Evolutionary conservation across 176 grass and related monocot species (phyloP), one percentile per base, ranked within the genome.

Genomic region (Calamus simplicifolius): DNA sequence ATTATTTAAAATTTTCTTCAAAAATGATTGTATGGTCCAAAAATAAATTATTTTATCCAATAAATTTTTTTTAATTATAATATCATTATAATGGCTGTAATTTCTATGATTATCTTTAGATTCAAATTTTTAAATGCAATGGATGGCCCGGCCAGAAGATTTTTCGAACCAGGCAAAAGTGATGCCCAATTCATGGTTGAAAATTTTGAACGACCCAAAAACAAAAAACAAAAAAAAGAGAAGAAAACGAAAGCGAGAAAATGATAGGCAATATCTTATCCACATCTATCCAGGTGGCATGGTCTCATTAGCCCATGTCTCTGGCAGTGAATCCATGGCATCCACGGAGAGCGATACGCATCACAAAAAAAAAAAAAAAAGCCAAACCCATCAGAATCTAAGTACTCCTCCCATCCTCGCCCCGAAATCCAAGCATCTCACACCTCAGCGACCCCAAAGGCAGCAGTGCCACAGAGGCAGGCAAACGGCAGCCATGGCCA

Each of bases 271-370:
- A 19, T 26, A 79, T 73, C 91, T 96, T 90, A 96, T 96, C 92
- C 78, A 69, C 15, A 27, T 64, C 64, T 68, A 82, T 96, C 91
- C 77, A 85, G 18, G 69, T 85, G 80, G 64, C 85, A 68, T 18
- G n/a, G 10, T 52, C 54, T 71, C 30, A 97, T 88, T 81, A 83
- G 90, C 67, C 52, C 19, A 16, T 3, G 23, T 7, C 19, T 5
- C 51, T 5, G 0, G 50, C 54, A 12, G 1, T 3, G 62, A 77
- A 85, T 97, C 87, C 77, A 67, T 71, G 79, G 18, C 87, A 87
- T 81, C 91, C 83, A 13, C 31, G 61, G 62, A 68, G 81, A 73
- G 87, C 77, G 75, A 80, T 91, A 71, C 87, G 77, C 87, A 70
- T 78, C 83, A 80, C 54, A 48, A 49, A 51, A 5, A 65, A 51